These are phyloP conservation scores for Candida succiphila DNA, from an alignment of 805 yeast genomes.

Conservation along the genomic window DNA sequence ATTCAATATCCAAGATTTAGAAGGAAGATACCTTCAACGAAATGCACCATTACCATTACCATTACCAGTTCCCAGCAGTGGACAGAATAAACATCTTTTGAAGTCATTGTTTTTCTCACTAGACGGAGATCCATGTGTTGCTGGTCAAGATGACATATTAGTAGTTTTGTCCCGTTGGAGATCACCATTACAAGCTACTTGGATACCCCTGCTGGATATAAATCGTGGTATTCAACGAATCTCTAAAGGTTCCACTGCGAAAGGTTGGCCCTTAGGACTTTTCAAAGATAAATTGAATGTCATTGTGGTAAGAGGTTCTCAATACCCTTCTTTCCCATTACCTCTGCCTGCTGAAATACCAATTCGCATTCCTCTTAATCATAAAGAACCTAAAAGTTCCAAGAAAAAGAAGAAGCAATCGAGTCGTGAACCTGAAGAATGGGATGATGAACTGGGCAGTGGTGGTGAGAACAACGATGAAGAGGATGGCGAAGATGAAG, in stretches of 20 bases:
- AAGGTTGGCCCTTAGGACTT: conserved; percentile 84
- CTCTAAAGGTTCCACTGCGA: conserved; percentile 49
- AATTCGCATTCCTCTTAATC: conserved; percentile 51
- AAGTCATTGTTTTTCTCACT: conserved; percentile 77
- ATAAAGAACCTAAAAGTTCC: conserved; percentile 12
- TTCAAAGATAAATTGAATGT: conserved; percentile 63
- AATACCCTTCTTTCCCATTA: conserved; percentile 75
- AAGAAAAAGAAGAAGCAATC: conserved; percentile 14
- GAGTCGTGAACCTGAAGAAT: conserved; percentile 40
- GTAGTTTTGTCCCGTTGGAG: conserved; percentile 74
- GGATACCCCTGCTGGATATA: conserved; percentile 79
- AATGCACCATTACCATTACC: conserved; percentile 36
- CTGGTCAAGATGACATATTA: conserved; percentile 69
- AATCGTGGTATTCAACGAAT: conserved; percentile 37
- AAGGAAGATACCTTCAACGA: conserved; percentile 28
- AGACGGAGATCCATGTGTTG: conserved; percentile 84
- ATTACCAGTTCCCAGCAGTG: conserved; percentile 1
- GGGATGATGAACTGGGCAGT: conserved; percentile 14
- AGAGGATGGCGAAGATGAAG: conserved; percentile 17
- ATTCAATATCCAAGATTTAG: conserved; percentile 26
- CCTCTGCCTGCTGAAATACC: conserved; percentile 77
- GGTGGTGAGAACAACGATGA: too few species aligned
- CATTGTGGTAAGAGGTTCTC: conserved; percentile 60
- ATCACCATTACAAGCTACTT: conserved; percentile 59
- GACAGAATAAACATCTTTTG: conserved; percentile 19